Conservation (phyloP, 257 asterid genomes). For the Osmanthus fragrans region DNA sequence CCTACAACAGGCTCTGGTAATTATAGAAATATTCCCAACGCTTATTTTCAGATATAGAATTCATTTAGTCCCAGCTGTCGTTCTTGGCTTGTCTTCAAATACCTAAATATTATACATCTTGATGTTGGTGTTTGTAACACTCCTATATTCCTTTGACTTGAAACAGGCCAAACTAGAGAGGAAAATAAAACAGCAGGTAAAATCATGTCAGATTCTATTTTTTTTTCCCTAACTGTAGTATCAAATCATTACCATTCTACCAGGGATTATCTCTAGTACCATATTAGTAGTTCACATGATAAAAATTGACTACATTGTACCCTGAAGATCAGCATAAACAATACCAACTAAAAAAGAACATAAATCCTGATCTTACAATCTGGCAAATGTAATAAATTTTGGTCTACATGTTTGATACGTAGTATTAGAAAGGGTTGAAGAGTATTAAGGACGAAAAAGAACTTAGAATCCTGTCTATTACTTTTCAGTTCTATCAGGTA, state of each 20-base stretch:
- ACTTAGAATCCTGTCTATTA: no score
- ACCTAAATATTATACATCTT: neutral
- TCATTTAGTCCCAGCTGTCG: no score
- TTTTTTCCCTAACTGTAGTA: neutral
- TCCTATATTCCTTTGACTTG: neutral
- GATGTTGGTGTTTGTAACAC: conserved; percentile 2
- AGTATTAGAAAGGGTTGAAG: no score
- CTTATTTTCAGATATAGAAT: no score
- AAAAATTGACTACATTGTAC: no score
- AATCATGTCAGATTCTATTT: neutral
- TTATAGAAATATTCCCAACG: neutral
- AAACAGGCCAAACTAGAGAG: conserved; percentile 54
- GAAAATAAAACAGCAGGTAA: conserved; percentile 63
- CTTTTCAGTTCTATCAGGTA: no score
- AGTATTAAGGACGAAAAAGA: neutral
- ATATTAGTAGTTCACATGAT: no score
- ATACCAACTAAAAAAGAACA: no score
- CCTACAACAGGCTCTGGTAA: conserved; percentile 65
- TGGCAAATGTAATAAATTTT: neutral
- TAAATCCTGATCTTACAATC: neutral
- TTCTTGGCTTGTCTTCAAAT: no score
- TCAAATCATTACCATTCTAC: neutral
- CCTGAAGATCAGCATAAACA: no score
- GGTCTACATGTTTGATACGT: neutral
- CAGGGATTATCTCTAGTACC: neutral